Conservation (phyloP, 768 basidiomycete species). For the Pisolithus sp. region DNA sequence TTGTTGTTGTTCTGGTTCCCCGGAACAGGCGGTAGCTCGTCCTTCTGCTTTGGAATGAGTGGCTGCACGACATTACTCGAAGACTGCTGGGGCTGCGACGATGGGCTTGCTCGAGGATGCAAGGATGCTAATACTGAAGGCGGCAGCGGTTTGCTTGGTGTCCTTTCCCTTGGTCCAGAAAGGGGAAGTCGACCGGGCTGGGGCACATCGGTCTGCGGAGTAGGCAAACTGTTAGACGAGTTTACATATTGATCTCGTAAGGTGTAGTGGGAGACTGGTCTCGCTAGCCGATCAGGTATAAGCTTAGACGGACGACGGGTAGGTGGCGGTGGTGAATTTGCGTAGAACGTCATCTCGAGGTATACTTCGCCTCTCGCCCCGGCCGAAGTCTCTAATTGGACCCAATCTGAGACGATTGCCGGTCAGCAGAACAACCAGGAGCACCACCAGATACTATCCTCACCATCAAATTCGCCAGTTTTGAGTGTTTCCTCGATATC, state of each 20-base stretch:
- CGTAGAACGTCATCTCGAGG: constrained; percentile 90
- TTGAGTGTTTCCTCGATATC: constrained; percentile 75
- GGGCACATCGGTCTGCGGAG: constrained; percentile 9
- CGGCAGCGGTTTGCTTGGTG: constrained; percentile 1
- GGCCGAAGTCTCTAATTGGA: constrained; percentile 50
- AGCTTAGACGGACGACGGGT: constrained; percentile 50
- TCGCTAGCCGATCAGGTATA: constrained; percentile 43
- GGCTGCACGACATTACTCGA: constrained; percentile 5
- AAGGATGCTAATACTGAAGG: constrained; percentile 19
- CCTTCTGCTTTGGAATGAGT: constrained; percentile 11
- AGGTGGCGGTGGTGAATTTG: constrained; percentile 55
- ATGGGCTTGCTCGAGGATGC: constrained; percentile 10
- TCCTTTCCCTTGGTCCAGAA: constrained; percentile 6
- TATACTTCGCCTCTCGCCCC: constrained; percentile 79
- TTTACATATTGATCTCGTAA: constrained; percentile 15
- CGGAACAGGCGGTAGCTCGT: constrained; percentile 38
- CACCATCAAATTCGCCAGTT: constrained; percentile 90
- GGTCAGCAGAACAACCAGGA: not conserved
- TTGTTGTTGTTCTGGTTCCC: constrained; percentile 18
- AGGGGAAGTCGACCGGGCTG: constrained; percentile 9
- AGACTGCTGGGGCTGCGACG: constrained; percentile 7
- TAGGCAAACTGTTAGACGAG: constrained; percentile 7
- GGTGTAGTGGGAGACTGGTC: constrained; percentile 27
- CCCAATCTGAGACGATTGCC: constrained; percentile 52
- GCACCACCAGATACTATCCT: constrained; percentile 19